phyloP scores from a whole-genome alignment of 2,329 filamentous ascomycete species.

The Corniculantispora saksenae region DNA sequence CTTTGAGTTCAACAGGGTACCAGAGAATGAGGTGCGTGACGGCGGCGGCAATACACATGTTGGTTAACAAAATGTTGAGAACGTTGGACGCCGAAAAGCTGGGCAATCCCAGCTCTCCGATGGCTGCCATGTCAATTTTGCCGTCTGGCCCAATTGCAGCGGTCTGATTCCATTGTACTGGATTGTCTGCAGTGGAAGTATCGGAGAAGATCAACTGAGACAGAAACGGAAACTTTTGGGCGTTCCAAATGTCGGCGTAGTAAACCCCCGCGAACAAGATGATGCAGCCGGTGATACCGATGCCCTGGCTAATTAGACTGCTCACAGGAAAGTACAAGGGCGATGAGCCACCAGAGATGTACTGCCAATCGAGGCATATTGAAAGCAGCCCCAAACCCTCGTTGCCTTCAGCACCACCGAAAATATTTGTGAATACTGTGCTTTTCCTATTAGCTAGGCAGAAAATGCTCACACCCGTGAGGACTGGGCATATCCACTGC shows the following conservation, averaged over 20 bases:
- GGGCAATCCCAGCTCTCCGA: slow-evolving; percentile 41
- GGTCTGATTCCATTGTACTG: slow-evolving; percentile 43
- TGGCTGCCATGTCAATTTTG: slow-evolving; percentile 28
- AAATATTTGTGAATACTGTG: slow-evolving; percentile 48
- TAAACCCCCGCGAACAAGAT: slow-evolving; percentile 37
- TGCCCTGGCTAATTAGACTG: slow-evolving; percentile 39
- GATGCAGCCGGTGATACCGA: slow-evolving; percentile 40
- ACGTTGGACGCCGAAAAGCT: slow-evolving; percentile 43
- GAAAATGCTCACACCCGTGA: slow-evolving; percentile 40
- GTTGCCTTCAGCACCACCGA: slow-evolving; percentile 45
- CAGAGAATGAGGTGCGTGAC: slow-evolving; percentile 32
- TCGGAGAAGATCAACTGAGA: slow-evolving; percentile 40
- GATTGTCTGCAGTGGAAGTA: slow-evolving; percentile 37
- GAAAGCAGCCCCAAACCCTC: slow-evolving; percentile 42
- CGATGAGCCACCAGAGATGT: slow-evolving; percentile 36
- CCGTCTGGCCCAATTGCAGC: slow-evolving; percentile 37
- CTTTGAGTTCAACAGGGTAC: slow-evolving; percentile 27
- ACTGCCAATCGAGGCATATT: slow-evolving; percentile 44
- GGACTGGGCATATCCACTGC: slow-evolving; percentile 45
- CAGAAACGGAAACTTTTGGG: slow-evolving; percentile 25
- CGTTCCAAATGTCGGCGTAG: slow-evolving; percentile 24
- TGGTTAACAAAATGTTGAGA: slow-evolving; percentile 43
- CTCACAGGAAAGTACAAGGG: slow-evolving; percentile 41
- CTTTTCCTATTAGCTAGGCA: slow-evolving; percentile 46
- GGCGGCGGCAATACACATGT: slow-evolving; percentile 48